phyloP scores from a whole-genome alignment of 2,329 filamentous ascomycete genomes.

The Exserohilum rostratum region DNA sequence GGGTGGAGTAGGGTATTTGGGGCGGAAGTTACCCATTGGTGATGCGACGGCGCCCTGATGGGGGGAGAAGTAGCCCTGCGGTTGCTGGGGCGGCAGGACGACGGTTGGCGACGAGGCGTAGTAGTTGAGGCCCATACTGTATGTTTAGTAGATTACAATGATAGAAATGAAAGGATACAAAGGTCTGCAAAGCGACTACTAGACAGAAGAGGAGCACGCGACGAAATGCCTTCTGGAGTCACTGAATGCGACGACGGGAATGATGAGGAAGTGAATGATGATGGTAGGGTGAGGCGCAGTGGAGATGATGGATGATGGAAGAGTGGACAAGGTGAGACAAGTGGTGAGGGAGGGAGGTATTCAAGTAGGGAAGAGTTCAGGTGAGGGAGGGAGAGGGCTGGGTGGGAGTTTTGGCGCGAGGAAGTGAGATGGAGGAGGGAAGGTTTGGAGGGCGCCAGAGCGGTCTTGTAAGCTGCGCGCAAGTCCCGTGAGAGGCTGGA shows the following conservation, averaged over 20 bases:
- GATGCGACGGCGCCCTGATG: conserved; percentile 41
- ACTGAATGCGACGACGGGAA: conserved; percentile 37
- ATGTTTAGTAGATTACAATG: conserved; percentile 48
- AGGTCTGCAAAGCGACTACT: conserved; percentile 31
- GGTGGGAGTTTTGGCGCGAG: conserved; percentile 31
- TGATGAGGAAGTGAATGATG: conserved; percentile 19
- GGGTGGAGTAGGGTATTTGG: conserved; percentile 50
- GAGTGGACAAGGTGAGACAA: conserved; percentile 15
- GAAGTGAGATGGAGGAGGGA: conserved; percentile 46
- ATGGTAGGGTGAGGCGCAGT: conserved; percentile 19
- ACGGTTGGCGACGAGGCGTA: conserved; percentile 56
- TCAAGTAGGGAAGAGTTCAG: conserved; percentile 14
- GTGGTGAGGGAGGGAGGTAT: conserved; percentile 12
- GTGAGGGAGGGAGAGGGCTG: conserved; percentile 21
- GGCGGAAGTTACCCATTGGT: conserved; percentile 45
- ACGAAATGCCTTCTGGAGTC: conserved; percentile 14
- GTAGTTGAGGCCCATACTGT: conserved; percentile 55
- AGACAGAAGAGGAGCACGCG: conserved; percentile 39
- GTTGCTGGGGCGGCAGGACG: conserved; percentile 52
- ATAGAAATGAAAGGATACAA: conserved; percentile 42
- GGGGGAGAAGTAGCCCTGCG: conserved; percentile 44
- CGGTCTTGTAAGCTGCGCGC: conserved; percentile 46
- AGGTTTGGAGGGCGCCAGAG: conserved; percentile 39
- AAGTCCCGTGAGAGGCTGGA: conserved; percentile 45
- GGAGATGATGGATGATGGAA: conserved; percentile 11